Conservation (phyloP, 2,329 filamentous ascomycete species). For the Aspergillus spinulosporus region DNA sequence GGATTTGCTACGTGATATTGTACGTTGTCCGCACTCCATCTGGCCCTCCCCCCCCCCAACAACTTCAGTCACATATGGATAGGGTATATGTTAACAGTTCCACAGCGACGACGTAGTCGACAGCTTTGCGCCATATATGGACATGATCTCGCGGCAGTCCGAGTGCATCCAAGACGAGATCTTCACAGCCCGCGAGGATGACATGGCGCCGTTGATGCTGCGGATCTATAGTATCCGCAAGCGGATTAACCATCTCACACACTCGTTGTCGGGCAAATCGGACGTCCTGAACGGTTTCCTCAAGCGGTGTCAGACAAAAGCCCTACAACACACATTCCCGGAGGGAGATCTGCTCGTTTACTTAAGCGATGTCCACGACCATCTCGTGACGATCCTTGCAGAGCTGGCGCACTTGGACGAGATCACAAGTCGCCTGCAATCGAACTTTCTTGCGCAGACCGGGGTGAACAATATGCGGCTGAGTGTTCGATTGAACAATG, state of each 20-base stretch:
- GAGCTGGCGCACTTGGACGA: slow-evolving; percentile 93
- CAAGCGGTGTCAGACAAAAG: slow-evolving; percentile 80
- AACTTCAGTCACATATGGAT: too few relatives aligned
- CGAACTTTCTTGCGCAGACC: slow-evolving; percentile 91
- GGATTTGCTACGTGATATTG: slow-evolving; percentile 98
- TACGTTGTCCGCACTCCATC: slow-evolving; percentile 47
- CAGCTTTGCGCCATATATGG: slow-evolving; percentile 83
- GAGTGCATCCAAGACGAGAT: slow-evolving; percentile 94
- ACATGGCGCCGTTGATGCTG: slow-evolving; percentile 79
- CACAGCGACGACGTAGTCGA: slow-evolving; percentile 90
- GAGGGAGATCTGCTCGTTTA: slow-evolving; percentile 94
- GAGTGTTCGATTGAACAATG: slow-evolving; percentile 80
- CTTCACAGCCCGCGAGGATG: slow-evolving; percentile 84
- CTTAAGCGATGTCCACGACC: slow-evolving; percentile 94
- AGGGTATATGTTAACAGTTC: background rate
- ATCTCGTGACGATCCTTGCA: slow-evolving; percentile 96
- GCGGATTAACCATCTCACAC: slow-evolving; percentile 86
- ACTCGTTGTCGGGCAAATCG: slow-evolving; percentile 87
- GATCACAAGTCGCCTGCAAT: slow-evolving; percentile 87
- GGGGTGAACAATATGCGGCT: slow-evolving; percentile 86
- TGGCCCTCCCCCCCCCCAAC: background rate
- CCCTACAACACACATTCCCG: slow-evolving; percentile 88
- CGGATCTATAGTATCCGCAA: slow-evolving; percentile 86
- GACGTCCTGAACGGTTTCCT: slow-evolving; percentile 96
- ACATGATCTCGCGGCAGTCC: slow-evolving; percentile 77